Conservation (phyloP, 2,329 filamentous ascomycete genomes). For the Aspergillus sp. region DNA sequence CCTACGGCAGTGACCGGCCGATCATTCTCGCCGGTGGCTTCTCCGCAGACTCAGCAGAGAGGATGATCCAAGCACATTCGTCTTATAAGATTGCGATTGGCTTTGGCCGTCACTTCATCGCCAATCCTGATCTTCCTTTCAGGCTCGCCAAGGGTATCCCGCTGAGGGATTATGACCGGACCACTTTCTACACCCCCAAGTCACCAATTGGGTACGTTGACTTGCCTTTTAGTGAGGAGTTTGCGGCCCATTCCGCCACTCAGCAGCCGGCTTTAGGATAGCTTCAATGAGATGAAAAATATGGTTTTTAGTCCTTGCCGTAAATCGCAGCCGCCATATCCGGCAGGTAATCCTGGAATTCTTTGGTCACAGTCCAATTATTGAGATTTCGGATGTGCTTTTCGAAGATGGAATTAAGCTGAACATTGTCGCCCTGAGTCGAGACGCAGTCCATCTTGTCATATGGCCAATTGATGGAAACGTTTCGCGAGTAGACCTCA, state of each 20-base stretch:
- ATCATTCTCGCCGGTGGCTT: slow-evolving; percentile 57
- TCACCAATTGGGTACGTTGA: slow-evolving; percentile 46
- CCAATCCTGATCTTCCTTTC: slow-evolving; percentile 53
- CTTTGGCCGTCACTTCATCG: slow-evolving; percentile 51
- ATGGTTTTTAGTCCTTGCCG: neutral
- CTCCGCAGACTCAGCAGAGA: slow-evolving; percentile 44
- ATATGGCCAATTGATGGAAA: slow-evolving; percentile 8
- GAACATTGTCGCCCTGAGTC: neutral
- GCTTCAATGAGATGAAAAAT: neutral
- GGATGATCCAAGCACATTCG: slow-evolving; percentile 36
- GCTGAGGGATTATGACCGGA: slow-evolving; percentile 44
- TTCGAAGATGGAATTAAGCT: slow-evolving; percentile 7
- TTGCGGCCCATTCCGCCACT: slow-evolving; percentile 25
- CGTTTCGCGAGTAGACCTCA: slow-evolving; percentile 7
- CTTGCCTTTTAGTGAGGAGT: slow-evolving; percentile 40
- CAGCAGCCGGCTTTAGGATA: no score
- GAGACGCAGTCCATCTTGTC: neutral
- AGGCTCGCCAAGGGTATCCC: slow-evolving; percentile 43
- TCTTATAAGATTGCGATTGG: slow-evolving; percentile 37
- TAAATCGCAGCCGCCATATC: neutral
- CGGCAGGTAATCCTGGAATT: slow-evolving; percentile 5
- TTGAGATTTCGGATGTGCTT: neutral
- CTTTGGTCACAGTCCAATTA: neutral
- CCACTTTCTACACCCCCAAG: slow-evolving; percentile 46
- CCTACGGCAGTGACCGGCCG: slow-evolving; percentile 48